Conservation (phyloP, 2,329 filamentous ascomycete genomes). For the Ophiostoma sp. region DNA sequence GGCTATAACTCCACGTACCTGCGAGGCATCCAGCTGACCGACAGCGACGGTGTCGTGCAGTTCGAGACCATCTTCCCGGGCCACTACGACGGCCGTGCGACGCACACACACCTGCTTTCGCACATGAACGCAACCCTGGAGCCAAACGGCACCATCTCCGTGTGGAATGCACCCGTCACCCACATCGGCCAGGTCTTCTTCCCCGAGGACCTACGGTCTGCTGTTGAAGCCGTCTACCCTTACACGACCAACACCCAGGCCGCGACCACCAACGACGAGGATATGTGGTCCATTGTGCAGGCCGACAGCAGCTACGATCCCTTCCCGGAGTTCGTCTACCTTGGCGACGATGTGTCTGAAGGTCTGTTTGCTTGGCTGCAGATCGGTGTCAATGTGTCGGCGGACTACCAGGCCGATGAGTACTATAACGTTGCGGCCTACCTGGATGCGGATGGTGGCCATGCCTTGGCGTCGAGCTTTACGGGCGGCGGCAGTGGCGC, state of each 20-base stretch:
- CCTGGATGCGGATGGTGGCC: conserved; percentile 3
- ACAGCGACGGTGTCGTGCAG: conserved; percentile 38
- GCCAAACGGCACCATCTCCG: conserved; percentile 47
- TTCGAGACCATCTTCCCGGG: conserved; percentile 42
- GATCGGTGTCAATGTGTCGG: conserved; percentile 41
- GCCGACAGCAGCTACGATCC: conserved; percentile 37
- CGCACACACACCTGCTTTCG: conserved; percentile 37
- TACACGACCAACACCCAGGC: conserved; percentile 40
- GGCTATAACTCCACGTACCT: conserved; percentile 39
- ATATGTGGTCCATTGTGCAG: conserved; percentile 39
- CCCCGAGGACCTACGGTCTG: conserved; percentile 47
- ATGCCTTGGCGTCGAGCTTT: not conserved
- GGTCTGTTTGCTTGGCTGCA: conserved; percentile 49
- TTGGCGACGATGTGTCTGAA: conserved; percentile 47
- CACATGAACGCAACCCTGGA: conserved; percentile 35
- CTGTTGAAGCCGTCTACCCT: conserved; percentile 44
- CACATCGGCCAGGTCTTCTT: conserved; percentile 59
- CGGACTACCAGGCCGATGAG: conserved; percentile 42
- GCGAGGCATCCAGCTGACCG: conserved; percentile 41
- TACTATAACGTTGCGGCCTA: conserved; percentile 36
- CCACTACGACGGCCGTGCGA: conserved; percentile 39
- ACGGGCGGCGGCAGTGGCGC: not conserved
- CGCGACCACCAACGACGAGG: conserved; percentile 43
- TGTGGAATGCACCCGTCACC: conserved; percentile 40
- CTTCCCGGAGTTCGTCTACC: conserved; percentile 49